Percentiles rank a stretch among this genome's conserved stretches.
Evolutionary conservation across 345 rosid species (phyloP).

Genomic region (Psidium friedrichsthalianum): DNA sequence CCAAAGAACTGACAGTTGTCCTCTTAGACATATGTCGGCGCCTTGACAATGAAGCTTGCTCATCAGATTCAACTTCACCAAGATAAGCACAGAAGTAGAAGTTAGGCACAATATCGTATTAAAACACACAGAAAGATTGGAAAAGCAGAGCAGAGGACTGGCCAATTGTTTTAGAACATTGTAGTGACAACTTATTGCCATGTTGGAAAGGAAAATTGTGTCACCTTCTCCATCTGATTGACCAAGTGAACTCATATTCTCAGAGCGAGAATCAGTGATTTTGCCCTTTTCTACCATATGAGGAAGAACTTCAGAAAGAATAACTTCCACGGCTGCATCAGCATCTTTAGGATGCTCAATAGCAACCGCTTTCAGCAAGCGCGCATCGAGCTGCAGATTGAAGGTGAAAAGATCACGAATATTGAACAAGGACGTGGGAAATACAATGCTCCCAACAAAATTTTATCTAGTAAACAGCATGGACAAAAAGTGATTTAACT

Average conservation of each 20-base stretch:
- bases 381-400: slow-evolving; percentile 49
- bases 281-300: slow-evolving; percentile 9
- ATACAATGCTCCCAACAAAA: background rate
- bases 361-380: slow-evolving; percentile 81
- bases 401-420: background rate
- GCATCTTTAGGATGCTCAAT: slow-evolving; percentile 67
- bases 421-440: background rate
- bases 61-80: background rate
- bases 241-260: slow-evolving; percentile 1
- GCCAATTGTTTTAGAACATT: background rate
- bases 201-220: background rate
- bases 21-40: background rate
- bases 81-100: background rate
- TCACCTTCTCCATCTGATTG: slow-evolving; percentile 31
- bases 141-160: background rate
- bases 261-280: background rate
- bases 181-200: background rate
- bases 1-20: background rate
- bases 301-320: slow-evolving; percentile 75
- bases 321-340: slow-evolving; percentile 57
- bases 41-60: background rate
- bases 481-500: background rate
- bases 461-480: background rate
- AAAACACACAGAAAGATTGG: background rate
- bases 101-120: background rate